These are phyloP conservation scores for Dictyostelium capitatum DNA, from an alignment of 78 protist species.

Conservation along the genomic window DNA sequence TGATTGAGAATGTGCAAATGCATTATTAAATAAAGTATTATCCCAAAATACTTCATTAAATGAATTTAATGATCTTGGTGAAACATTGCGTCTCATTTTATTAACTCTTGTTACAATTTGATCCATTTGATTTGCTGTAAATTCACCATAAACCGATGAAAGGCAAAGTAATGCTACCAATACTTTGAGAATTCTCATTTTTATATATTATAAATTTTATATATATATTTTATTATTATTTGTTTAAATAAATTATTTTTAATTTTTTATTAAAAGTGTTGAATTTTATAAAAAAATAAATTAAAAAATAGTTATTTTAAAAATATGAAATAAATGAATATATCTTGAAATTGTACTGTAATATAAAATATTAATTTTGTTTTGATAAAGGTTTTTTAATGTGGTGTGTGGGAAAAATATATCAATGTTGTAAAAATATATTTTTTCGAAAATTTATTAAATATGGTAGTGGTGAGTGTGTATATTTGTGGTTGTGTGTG, in stretches of 20 bases:
- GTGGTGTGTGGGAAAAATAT: no score
- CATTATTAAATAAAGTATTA: neutral
- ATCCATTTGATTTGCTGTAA: neutral
- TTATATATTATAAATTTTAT: neutral
- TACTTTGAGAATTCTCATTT: conserved; percentile 1
- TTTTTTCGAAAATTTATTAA: no score
- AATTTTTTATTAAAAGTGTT: neutral
- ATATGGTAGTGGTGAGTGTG: no score
- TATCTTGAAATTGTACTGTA: no score
- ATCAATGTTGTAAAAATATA: no score
- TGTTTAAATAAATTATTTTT: neutral
- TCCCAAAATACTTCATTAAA: conserved; percentile 30
- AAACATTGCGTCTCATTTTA: conserved; percentile 5
- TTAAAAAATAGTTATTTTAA: neutral
- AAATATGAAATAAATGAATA: no score
- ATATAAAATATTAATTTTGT: no score
- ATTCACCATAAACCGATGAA: neutral
- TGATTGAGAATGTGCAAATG: conserved; percentile 9
- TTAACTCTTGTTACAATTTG: neutral
- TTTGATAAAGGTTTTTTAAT: no score
- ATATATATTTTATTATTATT: conserved; percentile 1
- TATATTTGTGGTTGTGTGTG: no score
- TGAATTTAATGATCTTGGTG: neutral
- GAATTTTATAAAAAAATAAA: neutral
- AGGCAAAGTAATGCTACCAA: neutral